Evolutionary conservation across 352 stramenopile species (phyloP).

Genomic region (Phytopythium litorale): DNA sequence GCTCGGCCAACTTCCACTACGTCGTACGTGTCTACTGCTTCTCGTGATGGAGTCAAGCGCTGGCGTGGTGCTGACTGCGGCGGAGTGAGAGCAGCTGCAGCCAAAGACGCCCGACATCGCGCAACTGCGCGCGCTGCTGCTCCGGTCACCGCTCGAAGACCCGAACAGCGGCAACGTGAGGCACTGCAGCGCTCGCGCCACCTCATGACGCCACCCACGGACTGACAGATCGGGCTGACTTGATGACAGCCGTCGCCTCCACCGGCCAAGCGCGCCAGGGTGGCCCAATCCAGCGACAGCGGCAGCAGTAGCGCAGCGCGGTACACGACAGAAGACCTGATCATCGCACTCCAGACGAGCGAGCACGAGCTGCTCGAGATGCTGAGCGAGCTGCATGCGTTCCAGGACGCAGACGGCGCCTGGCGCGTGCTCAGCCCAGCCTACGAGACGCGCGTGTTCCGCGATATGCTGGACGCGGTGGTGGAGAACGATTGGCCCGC

Average conservation of each 20-base stretch:
- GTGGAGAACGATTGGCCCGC: conserved; percentile 73
- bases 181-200: neutral
- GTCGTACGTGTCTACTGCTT: conserved; percentile 24
- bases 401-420: conserved; percentile 54
- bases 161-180: conserved; percentile 12
- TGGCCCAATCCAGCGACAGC: neutral
- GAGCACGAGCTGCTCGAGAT: conserved; percentile 57
- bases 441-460: conserved; percentile 63
- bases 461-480: conserved; percentile 66
- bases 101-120: conserved; percentile 51
- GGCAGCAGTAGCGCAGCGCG: conserved; percentile 17
- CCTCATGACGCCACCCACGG: neutral
- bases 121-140: conserved; percentile 46
- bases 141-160: conserved; percentile 61
- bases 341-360: conserved; percentile 58
- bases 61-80: neutral
- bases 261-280: conserved; percentile 41
- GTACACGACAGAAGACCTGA: conserved; percentile 61
- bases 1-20: conserved; percentile 64
- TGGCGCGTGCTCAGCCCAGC: conserved; percentile 58
- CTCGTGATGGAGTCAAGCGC: neutral
- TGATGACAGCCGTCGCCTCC: neutral
- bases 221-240: neutral
- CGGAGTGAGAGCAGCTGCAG: conserved; percentile 39
- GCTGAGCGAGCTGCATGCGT: conserved; percentile 56